Evolutionary conservation across 441 rosid genomes (phyloP).

Genomic region (Euphorbia corollata): DNA sequence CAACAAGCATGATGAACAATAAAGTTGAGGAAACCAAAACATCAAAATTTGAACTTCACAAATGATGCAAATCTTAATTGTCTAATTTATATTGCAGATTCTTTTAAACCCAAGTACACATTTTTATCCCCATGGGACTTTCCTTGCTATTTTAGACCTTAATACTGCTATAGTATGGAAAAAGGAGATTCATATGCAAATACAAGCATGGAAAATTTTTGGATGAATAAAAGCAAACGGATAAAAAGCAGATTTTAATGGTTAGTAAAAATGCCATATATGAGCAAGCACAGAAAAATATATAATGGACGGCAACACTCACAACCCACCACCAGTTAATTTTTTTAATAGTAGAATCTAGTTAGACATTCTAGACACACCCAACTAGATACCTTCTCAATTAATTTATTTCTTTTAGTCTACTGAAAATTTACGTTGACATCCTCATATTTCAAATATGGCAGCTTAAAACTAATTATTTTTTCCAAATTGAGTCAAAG

Average conservation of each 20-base stretch:
- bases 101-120: not conserved
- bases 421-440: not conserved
- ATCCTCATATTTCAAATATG: not conserved
- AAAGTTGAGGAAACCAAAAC: not conserved
- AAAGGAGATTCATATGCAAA: not conserved
- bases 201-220: not conserved
- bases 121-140: not conserved
- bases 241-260: not conserved
- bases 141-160: not conserved
- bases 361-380: not conserved
- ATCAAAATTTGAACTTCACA: not conserved
- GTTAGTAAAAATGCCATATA: not conserved
- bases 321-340: not conserved
- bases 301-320: not conserved
- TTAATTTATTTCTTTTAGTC: not conserved
- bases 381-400: not conserved
- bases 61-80: not conserved
- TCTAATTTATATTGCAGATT: not conserved
- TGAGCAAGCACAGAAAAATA: not conserved
- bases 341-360: not conserved
- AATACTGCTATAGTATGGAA: not conserved
- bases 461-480: not conserved
- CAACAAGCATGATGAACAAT: slow-evolving; percentile 5
- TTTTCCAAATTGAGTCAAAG: not conserved
- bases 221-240: not conserved